A percentile compares a stretch with the other conserved stretches of the same genome.
These are phyloP conservation scores for Colletotrichum echinochloae DNA, from an alignment of 2,329 filamentous ascomycete genomes.

Conservation along the genomic window DNA sequence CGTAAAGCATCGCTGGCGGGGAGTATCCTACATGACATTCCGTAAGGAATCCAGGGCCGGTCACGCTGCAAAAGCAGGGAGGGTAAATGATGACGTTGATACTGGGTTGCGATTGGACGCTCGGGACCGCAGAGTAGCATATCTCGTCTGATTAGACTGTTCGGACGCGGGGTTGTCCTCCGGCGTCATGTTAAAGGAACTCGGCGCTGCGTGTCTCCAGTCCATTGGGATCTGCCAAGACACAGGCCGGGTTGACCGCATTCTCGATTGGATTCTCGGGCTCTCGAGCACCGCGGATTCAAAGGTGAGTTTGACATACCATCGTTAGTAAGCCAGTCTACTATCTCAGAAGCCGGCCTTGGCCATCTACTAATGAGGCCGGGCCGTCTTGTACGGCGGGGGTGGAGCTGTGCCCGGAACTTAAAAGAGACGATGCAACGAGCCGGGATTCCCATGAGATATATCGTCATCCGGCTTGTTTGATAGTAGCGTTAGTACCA, in stretches of 20 bases:
- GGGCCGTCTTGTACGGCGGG: background rate
- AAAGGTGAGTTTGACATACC: background rate
- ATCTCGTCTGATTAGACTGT: background rate
- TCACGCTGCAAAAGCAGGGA: background rate
- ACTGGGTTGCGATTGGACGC: constrained; percentile 28
- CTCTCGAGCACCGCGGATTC: background rate
- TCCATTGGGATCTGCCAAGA: constrained; percentile 2
- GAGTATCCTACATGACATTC: constrained; percentile 8
- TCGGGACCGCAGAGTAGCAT: constrained; percentile 6
- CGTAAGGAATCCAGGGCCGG: constrained; percentile 5
- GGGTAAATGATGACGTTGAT: constrained; percentile 16
- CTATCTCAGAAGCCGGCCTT: background rate
- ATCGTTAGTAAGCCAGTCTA: background rate
- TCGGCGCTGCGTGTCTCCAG: constrained; percentile 2
- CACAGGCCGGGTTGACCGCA: background rate
- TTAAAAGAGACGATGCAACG: background rate
- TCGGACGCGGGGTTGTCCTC: background rate
- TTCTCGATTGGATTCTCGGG: background rate
- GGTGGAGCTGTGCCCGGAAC: background rate
- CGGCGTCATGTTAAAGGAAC: background rate
- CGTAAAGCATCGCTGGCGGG: too few species aligned
- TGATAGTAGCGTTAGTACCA: background rate
- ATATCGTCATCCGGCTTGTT: background rate
- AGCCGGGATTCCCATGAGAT: too few species aligned
- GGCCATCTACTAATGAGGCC: too few species aligned